phyloP scores from a whole-genome alignment of 352 stramenopile species.

The Globisporangium cystogenes region DNA sequence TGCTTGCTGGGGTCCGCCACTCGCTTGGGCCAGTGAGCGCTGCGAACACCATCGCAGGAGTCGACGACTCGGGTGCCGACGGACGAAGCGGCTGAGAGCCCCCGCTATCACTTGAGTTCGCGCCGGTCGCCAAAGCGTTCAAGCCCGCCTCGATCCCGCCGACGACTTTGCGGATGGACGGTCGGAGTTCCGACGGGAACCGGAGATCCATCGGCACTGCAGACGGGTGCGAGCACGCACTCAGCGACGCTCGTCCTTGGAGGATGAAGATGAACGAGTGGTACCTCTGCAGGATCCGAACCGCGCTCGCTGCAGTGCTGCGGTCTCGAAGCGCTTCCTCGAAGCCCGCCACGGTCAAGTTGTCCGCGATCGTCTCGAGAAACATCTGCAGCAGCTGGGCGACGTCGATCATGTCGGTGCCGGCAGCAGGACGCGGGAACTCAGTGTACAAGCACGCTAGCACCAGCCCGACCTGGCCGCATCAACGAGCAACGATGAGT shows the following conservation, averaged over 20 bases:
- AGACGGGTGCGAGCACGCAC: slow-evolving; percentile 37
- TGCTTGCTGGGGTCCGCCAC: slow-evolving; percentile 2
- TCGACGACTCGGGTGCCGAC: neutral
- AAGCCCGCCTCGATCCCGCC: slow-evolving; percentile 29
- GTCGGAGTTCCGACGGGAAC: slow-evolving; percentile 50
- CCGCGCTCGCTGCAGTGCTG: slow-evolving; percentile 20
- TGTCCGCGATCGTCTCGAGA: slow-evolving; percentile 40
- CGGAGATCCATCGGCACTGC: slow-evolving; percentile 54
- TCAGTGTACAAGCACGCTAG: slow-evolving; percentile 32
- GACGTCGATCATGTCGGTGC: slow-evolving; percentile 6
- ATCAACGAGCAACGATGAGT: slow-evolving; percentile 9
- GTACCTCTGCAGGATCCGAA: slow-evolving; percentile 38
- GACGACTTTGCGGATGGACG: slow-evolving; percentile 47
- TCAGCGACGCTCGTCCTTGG: slow-evolving; percentile 36
- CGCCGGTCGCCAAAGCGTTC: slow-evolving; percentile 15
- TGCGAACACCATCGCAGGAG: neutral
- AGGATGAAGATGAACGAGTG: slow-evolving; percentile 65
- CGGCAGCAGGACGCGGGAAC: slow-evolving; percentile 8
- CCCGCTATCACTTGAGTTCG: neutral
- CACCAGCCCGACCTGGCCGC: slow-evolving; percentile 31
- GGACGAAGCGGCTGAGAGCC: slow-evolving; percentile 1
- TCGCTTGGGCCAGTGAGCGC: slow-evolving; percentile 2
- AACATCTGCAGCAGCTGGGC: slow-evolving; percentile 31
- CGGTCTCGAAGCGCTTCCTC: slow-evolving; percentile 3
- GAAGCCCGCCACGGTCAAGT: slow-evolving; percentile 10